These are phyloP conservation scores for Suhomyces xylopsoci DNA, from an alignment of 805 yeast species.

Conservation along the genomic window DNA sequence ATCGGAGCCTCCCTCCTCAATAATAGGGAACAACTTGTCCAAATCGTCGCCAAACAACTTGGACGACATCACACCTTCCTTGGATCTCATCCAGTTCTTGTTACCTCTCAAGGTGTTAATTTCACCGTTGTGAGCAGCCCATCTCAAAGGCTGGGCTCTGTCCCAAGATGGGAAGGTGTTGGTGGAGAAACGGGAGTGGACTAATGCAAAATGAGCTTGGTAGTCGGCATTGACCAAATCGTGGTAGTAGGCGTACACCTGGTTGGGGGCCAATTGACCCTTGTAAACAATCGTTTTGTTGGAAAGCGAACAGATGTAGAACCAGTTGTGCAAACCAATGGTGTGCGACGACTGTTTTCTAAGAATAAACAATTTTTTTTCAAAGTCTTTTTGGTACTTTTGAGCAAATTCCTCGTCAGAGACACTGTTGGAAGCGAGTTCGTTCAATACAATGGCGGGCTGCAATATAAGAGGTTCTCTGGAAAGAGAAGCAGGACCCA, in stretches of 20 bases:
- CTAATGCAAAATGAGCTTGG: constrained; percentile 93
- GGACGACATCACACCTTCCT: constrained; percentile 95
- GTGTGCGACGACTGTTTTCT: constrained; percentile 88
- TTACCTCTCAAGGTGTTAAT: constrained; percentile 96
- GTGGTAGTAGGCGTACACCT: constrained; percentile 91
- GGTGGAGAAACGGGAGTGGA: constrained; percentile 95
- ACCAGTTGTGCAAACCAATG: constrained; percentile 95
- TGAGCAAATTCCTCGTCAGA: constrained; percentile 50
- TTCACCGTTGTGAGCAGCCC: constrained; percentile 99
- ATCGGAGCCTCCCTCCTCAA: constrained; percentile 98
- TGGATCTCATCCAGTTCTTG: constrained; percentile 98
- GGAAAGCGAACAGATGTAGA: constrained; percentile 90
- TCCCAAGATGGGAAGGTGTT: constrained; percentile 99
- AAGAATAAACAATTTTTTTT: constrained; percentile 77
- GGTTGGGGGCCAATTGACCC: constrained; percentile 96
- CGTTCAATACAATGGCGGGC: constrained; percentile 77
- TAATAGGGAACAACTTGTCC: constrained; percentile 88
- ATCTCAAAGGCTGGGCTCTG: constrained; percentile 95
- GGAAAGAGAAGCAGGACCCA: constrained; percentile 92
- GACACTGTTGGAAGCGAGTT: constrained; percentile 15
- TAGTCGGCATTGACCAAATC: constrained; percentile 88
- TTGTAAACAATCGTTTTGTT: constrained; percentile 90
- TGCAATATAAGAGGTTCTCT: constrained; percentile 90
- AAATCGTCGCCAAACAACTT: constrained; percentile 85
- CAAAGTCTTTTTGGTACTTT: constrained; percentile 63